Base-by-base conservation (phyloP, 768 basidiomycete species). In the Hygrophoropsis aurantiaca region DNA sequence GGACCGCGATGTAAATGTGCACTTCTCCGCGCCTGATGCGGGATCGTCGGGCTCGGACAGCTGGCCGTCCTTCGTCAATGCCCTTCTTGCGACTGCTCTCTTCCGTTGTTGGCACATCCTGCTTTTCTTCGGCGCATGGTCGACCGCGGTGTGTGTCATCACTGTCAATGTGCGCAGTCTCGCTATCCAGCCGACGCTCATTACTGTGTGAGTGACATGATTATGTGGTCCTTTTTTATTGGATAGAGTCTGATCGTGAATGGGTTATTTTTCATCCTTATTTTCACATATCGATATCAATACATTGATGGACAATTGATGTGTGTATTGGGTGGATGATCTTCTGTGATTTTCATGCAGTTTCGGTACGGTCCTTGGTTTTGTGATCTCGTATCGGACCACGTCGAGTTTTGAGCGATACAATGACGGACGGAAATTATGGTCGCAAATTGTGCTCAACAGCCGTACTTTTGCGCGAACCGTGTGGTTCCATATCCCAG, bases 341-440 rank as follows among this genome's bases (percentile, higher is more conserved):
- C 30, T 40, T 36, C 40, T 53, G 11, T 40, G 30, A 75, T 68
- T 54, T 74, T 40, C 74, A 16, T 19, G 19, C 47, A 73, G 73
- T 19, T 52, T 74, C 30, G 73, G 86, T 74, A 85, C 84, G 4
- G 82, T 87, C 1, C 71, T 87, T 19, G 86, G 85, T 74, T 87
- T 87, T 53, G 78, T 87, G 27, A 80, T 87, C 42, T 84, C 84
- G 0, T 85, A 84, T 60, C 62, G 84, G 48, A 86, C 85, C 9
- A 86, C 82, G 10, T 81, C 84, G 4, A 84, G 82, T 32, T 86
- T 85, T 54, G 84, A 86, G 60, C 69, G 84, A n/a, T 87, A 87
- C 62, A 87, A 87, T 46, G 85, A 88, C 56, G 86, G 86, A 19
- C 67, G 86, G 44, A 67, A 74, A 42, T 66, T 80, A 5, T 88